These are phyloP conservation scores for Gyrodon lividus DNA, from an alignment of 768 basidiomycete genomes.

Conservation along the genomic window DNA sequence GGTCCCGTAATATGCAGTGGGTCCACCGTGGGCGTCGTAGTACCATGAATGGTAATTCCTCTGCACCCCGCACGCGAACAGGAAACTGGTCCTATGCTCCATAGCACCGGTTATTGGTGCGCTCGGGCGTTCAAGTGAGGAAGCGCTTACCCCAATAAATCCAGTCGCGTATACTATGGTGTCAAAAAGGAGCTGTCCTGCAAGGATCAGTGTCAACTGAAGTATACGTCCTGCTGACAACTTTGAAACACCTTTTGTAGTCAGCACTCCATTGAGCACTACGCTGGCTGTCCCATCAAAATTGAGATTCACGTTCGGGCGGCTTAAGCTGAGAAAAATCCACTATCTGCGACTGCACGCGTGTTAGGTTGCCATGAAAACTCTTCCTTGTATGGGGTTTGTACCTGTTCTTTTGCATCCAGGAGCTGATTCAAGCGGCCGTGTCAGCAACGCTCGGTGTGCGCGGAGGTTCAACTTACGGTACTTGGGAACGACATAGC, in stretches of 20 bases:
- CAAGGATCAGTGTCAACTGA: neutral
- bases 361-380: neutral
- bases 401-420: conserved; percentile 51
- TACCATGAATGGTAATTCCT: conserved; percentile 20
- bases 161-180: conserved; percentile 32
- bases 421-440: conserved; percentile 40
- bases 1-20: conserved; percentile 28
- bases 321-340: conserved; percentile 6
- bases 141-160: conserved; percentile 21
- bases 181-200: conserved; percentile 25
- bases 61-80: conserved; percentile 13
- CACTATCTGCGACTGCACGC: conserved; percentile 8
- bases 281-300: conserved; percentile 9
- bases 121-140: neutral
- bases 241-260: conserved; percentile 9
- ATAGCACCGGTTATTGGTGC: neutral
- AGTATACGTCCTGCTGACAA: neutral
- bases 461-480: conserved; percentile 30
- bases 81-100: conserved; percentile 5
- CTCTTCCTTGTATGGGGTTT: neutral
- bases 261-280: conserved; percentile 7
- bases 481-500: conserved; percentile 50
- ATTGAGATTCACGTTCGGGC: conserved; percentile 13
- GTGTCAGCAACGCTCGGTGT: neutral
- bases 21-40: conserved; percentile 22